Percentiles rank a stretch among this genome's conserved stretches.
phyloP scores from a whole-genome alignment of 1,284 basidiomycete genomes.

The Neonothopanus nambi region DNA sequence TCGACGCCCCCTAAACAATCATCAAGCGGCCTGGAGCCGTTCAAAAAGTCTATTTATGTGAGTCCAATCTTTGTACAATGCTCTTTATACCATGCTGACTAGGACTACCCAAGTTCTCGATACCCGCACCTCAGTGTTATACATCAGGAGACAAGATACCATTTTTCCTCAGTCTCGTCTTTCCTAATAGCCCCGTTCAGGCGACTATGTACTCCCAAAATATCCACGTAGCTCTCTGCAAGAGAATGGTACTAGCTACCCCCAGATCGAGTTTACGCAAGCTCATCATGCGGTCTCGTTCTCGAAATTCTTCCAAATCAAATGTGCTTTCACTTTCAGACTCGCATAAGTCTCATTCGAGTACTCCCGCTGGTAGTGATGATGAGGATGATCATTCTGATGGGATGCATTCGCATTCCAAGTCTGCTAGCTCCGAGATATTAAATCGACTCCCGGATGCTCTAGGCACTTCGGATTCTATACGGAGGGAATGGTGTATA shows the following conservation, averaged over 20 bases:
- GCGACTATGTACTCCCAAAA: constrained; percentile 35
- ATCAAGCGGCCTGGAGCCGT: constrained; percentile 6
- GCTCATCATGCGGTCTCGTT: constrained; percentile 23
- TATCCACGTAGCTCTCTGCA: constrained; percentile 41
- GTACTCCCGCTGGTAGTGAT: no score
- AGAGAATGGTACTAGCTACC: constrained; percentile 30
- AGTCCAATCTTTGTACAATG: constrained; percentile 8
- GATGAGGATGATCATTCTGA: no score
- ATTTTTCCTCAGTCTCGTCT: constrained; percentile 39
- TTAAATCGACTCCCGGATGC: no score
- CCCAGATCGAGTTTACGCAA: constrained; percentile 24
- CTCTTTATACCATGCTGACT: no score
- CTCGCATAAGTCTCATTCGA: no score
- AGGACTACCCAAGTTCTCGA: constrained; percentile 32
- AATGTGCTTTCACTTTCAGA: no score
- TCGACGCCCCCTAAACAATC: constrained; percentile 9
- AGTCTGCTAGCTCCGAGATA: no score
- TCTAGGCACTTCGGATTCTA: no score
- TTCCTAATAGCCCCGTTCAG: constrained; percentile 37
- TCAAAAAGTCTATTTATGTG: constrained; percentile 22
- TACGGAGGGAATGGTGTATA: constrained; percentile 2
- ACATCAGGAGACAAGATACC: constrained; percentile 44
- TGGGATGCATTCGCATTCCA: no score
- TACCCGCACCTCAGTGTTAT: constrained; percentile 38
- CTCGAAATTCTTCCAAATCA: background rate